Percentiles rank a stretch among this genome's conserved stretches.
These are phyloP conservation scores for Pleurotus giganteus DNA, from an alignment of 768 basidiomycete species.

Conservation along the genomic window DNA sequence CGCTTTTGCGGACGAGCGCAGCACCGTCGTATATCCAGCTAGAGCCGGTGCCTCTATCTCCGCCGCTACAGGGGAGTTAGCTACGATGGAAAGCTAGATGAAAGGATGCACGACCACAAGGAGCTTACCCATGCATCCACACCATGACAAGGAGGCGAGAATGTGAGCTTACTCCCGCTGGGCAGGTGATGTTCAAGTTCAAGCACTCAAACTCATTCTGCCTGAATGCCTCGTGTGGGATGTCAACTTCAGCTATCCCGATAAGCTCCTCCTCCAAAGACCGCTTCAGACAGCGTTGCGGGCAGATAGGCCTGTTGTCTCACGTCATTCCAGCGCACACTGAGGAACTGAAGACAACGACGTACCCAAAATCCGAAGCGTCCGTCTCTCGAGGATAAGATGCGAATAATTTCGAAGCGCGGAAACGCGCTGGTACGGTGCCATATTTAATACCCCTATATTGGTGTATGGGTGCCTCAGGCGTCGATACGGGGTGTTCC, in stretches of 20 bases:
- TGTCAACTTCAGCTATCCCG: constrained; percentile 49
- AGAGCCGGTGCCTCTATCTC: constrained; percentile 70
- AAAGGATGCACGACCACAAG: constrained; percentile 7
- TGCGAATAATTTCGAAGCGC: constrained; percentile 63
- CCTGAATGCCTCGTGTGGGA: constrained; percentile 52
- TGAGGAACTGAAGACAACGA: constrained; percentile 13
- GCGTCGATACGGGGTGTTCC: constrained; percentile 57
- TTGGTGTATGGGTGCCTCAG: constrained; percentile 58
- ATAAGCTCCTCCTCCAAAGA: constrained; percentile 61
- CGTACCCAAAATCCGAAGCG: constrained; percentile 67
- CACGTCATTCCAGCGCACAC: background rate
- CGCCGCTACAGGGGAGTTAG: constrained; percentile 46
- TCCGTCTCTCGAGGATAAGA: constrained; percentile 58
- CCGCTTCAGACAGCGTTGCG: constrained; percentile 48
- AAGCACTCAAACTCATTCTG: constrained; percentile 80
- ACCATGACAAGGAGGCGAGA: constrained; percentile 75
- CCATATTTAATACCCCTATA: constrained; percentile 82
- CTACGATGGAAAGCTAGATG: constrained; percentile 2
- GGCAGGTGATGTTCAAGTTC: constrained; percentile 79
- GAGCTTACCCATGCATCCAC: constrained; percentile 79
- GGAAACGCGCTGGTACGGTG: constrained; percentile 68
- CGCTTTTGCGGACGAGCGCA: constrained; percentile 65
- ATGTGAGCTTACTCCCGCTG: constrained; percentile 48
- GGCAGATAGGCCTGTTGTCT: constrained; percentile 65
- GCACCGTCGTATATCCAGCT: constrained; percentile 79